Percentiles rank a stretch among this genome's conserved stretches.
These are phyloP conservation scores for Cronartium ribicola DNA, from an alignment of 1,284 basidiomycete genomes.

Conservation along the genomic window DNA sequence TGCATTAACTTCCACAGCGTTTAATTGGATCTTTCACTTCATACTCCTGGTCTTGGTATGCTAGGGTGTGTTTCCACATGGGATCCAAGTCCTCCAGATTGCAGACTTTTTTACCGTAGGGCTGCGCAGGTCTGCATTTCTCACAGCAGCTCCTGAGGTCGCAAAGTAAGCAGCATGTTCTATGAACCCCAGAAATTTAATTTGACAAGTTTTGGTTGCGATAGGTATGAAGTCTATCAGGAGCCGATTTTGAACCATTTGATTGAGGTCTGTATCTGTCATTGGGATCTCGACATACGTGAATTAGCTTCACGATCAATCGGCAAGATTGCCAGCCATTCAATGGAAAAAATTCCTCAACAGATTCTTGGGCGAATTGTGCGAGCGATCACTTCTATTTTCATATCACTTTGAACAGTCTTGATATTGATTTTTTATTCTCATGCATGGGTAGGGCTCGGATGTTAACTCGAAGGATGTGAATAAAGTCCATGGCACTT, in stretches of 20 bases:
- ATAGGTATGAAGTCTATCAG: slow-evolving; percentile 64
- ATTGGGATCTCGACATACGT: slow-evolving; percentile 85
- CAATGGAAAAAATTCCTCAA: slow-evolving; percentile 59
- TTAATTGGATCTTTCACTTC: not conserved
- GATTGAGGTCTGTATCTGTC: slow-evolving; percentile 68
- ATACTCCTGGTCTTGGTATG: slow-evolving; percentile 2
- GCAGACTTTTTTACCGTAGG: slow-evolving; percentile 95
- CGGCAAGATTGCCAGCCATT: slow-evolving; percentile 62
- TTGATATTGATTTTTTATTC: not conserved
- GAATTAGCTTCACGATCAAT: slow-evolving; percentile 73
- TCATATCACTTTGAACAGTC: not conserved
- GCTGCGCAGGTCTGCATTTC: slow-evolving; percentile 74
- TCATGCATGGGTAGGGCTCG: slow-evolving; percentile 55
- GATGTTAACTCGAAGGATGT: slow-evolving; percentile 65
- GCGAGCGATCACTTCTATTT: slow-evolving; percentile 53
- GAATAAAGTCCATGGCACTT: slow-evolving; percentile 73
- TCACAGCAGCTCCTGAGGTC: slow-evolving; percentile 75
- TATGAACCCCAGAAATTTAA: slow-evolving; percentile 15
- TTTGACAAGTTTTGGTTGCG: not conserved
- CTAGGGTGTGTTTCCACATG: slow-evolving; percentile 81
- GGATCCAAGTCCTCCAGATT: slow-evolving; percentile 83
- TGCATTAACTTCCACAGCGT: not conserved
- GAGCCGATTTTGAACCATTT: slow-evolving; percentile 68
- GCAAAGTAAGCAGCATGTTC: slow-evolving; percentile 62
- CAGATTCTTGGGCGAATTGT: slow-evolving; percentile 57